Evolutionary conservation across 495 filamentous ascomycete species (phyloP), one percentile per base, ranked within the genome.

Genomic region (Venustampulla echinocandica): DNA sequence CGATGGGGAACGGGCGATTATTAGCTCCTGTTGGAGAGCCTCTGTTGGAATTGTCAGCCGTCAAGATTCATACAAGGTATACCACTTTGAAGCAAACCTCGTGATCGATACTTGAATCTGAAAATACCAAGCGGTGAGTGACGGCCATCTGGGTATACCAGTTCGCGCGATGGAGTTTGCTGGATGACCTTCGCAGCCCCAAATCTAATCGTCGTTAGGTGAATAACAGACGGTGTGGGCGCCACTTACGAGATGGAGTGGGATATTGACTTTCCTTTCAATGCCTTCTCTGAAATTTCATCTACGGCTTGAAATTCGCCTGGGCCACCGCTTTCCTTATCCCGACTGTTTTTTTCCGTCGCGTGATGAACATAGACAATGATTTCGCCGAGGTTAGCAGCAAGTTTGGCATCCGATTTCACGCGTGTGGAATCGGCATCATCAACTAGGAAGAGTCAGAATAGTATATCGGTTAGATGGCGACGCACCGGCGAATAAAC

Each of bases 191-290:
- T 10, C 11, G 24, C 40, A 2, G 15, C 10, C 10, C 40, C 40
- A 23, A 42, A 42, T 2, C 40, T 42, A 23, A 42, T n/a, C n/a
- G n/a, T n/a, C n/a, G n/a, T n/a, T n/a, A n/a, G n/a, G n/a, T n/a
- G n/a, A n/a, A n/a, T n/a, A n/a, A n/a, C n/a, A n/a, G n/a, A n/a
- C n/a, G n/a, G n/a, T n/a, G n/a, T n/a, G n/a, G n/a, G n/a, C 17
- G 5, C 9, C 10, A 40, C 51, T 47, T 47, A 65, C 59, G 35
- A 35, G 4, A 57, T 56, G 2, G 59, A 58, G 42, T 65, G 62
- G 11, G 64, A 67, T 10, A 65, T 44, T 3, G 58, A 57, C 46
- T 53, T 46, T 4, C 64, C 62, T 21, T 64, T 65, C 0, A 67
- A 44, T 5, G 63, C 55, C 38, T 65, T 64, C 33, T 67, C 63